Conservation (phyloP, 23 red algal genomes). For the Chondrus crispus region DNA sequence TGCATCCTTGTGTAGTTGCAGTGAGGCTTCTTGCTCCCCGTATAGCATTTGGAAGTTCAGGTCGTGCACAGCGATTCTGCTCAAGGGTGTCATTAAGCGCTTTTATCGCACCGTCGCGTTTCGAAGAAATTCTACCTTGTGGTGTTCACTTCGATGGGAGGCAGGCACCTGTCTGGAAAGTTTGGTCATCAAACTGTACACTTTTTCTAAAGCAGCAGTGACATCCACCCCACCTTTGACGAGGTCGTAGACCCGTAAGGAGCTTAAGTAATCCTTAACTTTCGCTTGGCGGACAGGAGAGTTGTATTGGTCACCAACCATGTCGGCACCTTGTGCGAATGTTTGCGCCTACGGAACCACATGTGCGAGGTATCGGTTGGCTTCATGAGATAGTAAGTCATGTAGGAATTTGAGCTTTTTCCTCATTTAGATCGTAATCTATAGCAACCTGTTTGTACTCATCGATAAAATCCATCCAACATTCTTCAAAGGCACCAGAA, state of each 20-base stretch:
- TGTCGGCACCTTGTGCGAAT: background rate
- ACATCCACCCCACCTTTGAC: background rate
- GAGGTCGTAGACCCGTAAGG: background rate
- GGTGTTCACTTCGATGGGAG: background rate
- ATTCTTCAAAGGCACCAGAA: background rate
- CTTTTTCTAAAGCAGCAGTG: background rate
- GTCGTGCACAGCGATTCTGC: background rate
- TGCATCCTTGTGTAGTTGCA: background rate
- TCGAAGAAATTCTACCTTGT: background rate
- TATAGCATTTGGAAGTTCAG: background rate
- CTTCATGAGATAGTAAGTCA: background rate
- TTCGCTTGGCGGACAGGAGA: background rate
- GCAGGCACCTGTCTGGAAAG: background rate
- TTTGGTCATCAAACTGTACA: background rate
- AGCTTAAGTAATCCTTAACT: background rate
- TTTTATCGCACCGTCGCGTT: background rate
- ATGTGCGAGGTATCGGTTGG: background rate
- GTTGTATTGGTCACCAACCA: background rate
- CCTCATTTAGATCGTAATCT: background rate
- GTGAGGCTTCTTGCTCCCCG: background rate
- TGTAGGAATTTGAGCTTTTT: background rate
- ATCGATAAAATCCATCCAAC: background rate
- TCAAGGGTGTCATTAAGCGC: background rate
- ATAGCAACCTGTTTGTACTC: background rate
- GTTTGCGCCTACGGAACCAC: background rate